phyloP scores from a whole-genome alignment of 495 filamentous ascomycete species.

The Trichocladium antarcticum region DNA sequence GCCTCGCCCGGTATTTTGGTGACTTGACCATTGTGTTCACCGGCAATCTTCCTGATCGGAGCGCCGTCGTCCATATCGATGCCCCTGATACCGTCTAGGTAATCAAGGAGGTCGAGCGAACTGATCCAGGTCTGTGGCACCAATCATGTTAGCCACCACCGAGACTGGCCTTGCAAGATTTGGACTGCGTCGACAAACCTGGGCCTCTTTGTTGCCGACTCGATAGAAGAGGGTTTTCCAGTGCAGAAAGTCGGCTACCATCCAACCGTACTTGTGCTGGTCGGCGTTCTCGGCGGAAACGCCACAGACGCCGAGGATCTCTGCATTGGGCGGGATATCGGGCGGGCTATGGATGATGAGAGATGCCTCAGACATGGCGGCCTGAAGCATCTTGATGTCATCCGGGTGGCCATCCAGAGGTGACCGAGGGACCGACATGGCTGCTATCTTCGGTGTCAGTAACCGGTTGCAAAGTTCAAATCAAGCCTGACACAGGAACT shows the following conservation, averaged over 20 bases:
- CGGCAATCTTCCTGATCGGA: slow-evolving; percentile 1
- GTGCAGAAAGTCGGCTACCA: slow-evolving; percentile 28
- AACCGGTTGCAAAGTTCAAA: too few species aligned
- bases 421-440: not conserved
- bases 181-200: slow-evolving; percentile 6
- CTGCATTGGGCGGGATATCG: slow-evolving; percentile 17
- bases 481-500: too few species aligned
- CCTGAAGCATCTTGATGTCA: slow-evolving; percentile 1
- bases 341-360: slow-evolving; percentile 26
- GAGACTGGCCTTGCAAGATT: not conserved
- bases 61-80: slow-evolving; percentile 1
- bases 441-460: not conserved
- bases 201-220: slow-evolving; percentile 9
- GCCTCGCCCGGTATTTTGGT: slow-evolving; percentile 13
- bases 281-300: slow-evolving; percentile 19
- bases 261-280: slow-evolving; percentile 27
- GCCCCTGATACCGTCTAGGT: slow-evolving; percentile 8
- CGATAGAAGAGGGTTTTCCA: slow-evolving; percentile 27
- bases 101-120: slow-evolving; percentile 10
- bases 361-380: slow-evolving; percentile 11
- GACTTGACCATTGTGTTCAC: slow-evolving; percentile 13
- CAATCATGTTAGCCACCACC: not conserved
- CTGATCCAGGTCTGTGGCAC: slow-evolving; percentile 24
- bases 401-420: not conserved
- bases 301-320: slow-evolving; percentile 27